These are phyloP conservation scores for Metroxylon sagu DNA, from an alignment of 176 grass and related monocot genomes.

Conservation along the genomic window DNA sequence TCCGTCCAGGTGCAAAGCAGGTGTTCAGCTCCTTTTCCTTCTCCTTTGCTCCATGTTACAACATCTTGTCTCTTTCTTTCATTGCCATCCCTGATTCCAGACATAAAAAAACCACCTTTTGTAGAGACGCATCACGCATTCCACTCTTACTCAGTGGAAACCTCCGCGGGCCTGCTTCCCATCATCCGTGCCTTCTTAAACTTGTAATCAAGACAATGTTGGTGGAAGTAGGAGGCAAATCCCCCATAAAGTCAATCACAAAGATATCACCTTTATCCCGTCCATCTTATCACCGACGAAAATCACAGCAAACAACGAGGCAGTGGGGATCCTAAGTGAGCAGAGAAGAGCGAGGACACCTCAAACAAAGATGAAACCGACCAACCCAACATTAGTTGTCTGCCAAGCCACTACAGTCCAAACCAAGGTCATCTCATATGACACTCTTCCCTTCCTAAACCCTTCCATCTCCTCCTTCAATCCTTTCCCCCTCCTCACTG, in stretches of 20 bases:
- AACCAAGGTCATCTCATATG: constrained; percentile 61
- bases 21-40: too few species aligned
- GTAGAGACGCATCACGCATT: too few species aligned
- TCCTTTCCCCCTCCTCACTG: constrained; percentile 41
- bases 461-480: constrained; percentile 38
- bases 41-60: too few species aligned
- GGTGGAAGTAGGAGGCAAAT: constrained; percentile 65
- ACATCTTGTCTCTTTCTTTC: too few species aligned
- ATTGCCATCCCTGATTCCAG: too few species aligned
- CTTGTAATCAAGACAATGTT: constrained; percentile 52
- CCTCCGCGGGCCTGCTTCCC: too few species aligned
- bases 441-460: constrained; percentile 36
- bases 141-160: too few species aligned
- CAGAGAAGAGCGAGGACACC: constrained; percentile 76
- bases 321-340: constrained; percentile 37
- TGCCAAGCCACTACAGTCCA: constrained; percentile 61
- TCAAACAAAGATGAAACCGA: constrained; percentile 46
- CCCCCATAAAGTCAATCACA: constrained; percentile 64
- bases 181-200: constrained; percentile 16
- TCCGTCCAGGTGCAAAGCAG: too few species aligned
- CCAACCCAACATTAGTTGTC: constrained; percentile 43
- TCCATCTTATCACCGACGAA: constrained; percentile 63
- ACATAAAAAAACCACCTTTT: too few species aligned
- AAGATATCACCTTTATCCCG: constrained; percentile 47
- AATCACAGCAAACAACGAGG: constrained; percentile 52